Evolutionary conservation across 768 basidiomycete genomes (phyloP).

Genomic region (Crepidotus variabilis): DNA sequence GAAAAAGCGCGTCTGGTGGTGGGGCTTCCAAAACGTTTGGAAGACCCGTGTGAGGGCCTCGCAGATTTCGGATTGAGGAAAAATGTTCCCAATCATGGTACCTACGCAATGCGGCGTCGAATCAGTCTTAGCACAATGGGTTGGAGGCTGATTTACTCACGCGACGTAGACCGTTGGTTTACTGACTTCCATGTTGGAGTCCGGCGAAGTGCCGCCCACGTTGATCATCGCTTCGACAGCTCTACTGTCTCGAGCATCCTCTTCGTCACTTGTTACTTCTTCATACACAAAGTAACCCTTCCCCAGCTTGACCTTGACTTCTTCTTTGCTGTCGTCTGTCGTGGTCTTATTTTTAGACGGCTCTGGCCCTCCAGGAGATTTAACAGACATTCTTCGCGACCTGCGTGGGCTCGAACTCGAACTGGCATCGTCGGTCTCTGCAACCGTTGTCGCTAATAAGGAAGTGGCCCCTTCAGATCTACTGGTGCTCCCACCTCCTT

Average conservation of each 20-base stretch:
- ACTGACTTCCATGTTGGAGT: constrained; percentile 8
- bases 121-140: constrained; percentile 1
- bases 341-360: neutral
- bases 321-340: constrained; percentile 7
- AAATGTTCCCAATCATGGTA: constrained; percentile 97
- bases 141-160: constrained; percentile 43
- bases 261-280: constrained; percentile 21
- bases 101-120: constrained; percentile 28
- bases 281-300: constrained; percentile 23
- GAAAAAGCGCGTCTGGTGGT: constrained; percentile 6
- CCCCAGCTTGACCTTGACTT: constrained; percentile 18
- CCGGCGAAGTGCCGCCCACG: constrained; percentile 6
- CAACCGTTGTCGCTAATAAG: neutral
- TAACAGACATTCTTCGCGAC: neutral
- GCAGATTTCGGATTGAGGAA: constrained; percentile 85
- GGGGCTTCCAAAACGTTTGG: constrained; percentile 57
- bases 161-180: constrained; percentile 72
- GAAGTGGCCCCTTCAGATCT: neutral
- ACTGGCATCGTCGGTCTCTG: neutral
- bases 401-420: constrained; percentile 3
- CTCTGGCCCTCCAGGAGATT: neutral
- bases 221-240: constrained; percentile 12
- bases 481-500: constrained; percentile 39
- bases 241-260: constrained; percentile 5
- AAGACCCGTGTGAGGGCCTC: constrained; percentile 77